Evolutionary conservation across 192 early-diverging fungal species (phyloP), one percentile per base, ranked within the genome.

Genomic region (Backusella sp.): DNA sequence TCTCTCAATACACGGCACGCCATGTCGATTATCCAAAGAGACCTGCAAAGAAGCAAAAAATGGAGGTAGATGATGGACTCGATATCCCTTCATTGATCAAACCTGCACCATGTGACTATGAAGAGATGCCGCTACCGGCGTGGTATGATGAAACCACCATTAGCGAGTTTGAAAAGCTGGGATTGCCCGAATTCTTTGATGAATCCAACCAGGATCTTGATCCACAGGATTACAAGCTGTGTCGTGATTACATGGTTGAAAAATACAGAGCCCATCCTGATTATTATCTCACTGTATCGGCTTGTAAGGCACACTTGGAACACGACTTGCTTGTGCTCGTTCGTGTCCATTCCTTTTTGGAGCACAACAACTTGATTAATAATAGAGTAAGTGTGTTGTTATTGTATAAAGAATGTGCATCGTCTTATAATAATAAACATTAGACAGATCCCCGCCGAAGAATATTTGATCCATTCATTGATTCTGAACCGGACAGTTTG

Each of bases 351-450:
- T 92, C 96, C 1, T 97, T 99, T 72, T 83, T 99, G 42, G 98
- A 99, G 84, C 92, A 95, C 77, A 96, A 95, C 94, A 95, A 94
- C 0, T 82, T 99, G 21, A 94, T 99, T 77, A 99, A 99, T 85
- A 96, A 95, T 84, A 97, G 97, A 89, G 94, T 95, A 80, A 30
- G 41, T 70, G 14, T 0, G 1, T 36, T 17, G 15, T 35, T 44
- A 1, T 41, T 15, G 8, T 17, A 21, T 6, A 6, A 68, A 35
- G 19, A 9, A 59, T 26, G 19, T n/a, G 1, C 5, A 6, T 6
- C 4, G n/a, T n/a, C 46, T 49, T 49, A 49, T 7, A 19, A 19
- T 17, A 7, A 1, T 46, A 17, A 46, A 15, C 39, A 59, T 8
- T 77, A 94, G 94, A 90, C 94, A 70, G 96, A 99, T 82, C 95